Conservation (phyloP, 192 early-diverging fungal genomes). For the Jimgerdemannia lactiflua region DNA sequence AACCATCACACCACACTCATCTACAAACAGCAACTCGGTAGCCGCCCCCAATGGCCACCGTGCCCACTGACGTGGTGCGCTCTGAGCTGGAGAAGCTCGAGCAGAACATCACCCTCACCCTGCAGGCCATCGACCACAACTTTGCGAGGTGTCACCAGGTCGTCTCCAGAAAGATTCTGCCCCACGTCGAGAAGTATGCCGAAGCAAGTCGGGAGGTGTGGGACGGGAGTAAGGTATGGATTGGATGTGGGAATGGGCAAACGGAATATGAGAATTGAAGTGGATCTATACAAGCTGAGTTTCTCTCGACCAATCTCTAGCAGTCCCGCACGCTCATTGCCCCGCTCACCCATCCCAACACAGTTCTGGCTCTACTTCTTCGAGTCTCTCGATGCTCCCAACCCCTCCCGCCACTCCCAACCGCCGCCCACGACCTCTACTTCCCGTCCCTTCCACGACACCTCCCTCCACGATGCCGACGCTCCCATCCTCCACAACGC, state of each 20-base stretch:
- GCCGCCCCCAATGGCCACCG: not conserved
- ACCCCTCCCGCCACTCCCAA: not conserved
- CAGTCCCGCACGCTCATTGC: too few species aligned
- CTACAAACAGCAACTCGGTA: not conserved
- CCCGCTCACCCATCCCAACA: not conserved
- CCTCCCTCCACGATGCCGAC: not conserved
- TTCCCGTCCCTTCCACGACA: not conserved
- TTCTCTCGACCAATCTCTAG: too few species aligned
- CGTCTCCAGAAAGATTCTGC: constrained; percentile 44
- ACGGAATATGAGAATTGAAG: not conserved
- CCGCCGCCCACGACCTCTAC: constrained; percentile 7
- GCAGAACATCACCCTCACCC: constrained; percentile 51
- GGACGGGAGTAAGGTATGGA: constrained; percentile 36
- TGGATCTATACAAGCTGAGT: too few species aligned
- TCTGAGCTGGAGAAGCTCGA: constrained; percentile 49
- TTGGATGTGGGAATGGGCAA: not conserved
- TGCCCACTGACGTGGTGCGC: constrained; percentile 16
- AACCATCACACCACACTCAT: too few species aligned
- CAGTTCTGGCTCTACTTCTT: constrained; percentile 29
- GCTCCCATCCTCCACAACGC: not conserved
- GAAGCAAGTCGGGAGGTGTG: constrained; percentile 39
- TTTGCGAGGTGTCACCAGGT: constrained; percentile 52
- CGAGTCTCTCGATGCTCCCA: constrained; percentile 14
- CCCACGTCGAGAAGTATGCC: constrained; percentile 44
- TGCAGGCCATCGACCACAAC: constrained; percentile 55